These are phyloP conservation scores for Symbiotaphrina buchneri DNA, from an alignment of 495 filamentous ascomycete genomes.

Conservation along the genomic window DNA sequence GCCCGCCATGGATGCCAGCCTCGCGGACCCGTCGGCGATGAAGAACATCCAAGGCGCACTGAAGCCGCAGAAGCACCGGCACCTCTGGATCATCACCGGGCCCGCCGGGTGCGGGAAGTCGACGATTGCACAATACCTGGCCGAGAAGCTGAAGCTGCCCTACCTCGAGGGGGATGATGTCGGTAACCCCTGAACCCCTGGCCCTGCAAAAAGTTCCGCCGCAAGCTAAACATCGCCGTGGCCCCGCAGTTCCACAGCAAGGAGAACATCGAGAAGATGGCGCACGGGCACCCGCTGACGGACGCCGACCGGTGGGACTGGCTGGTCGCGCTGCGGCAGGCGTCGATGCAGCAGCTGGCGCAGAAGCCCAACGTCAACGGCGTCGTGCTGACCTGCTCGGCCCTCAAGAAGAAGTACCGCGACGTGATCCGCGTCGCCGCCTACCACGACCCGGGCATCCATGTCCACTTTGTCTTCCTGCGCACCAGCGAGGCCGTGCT, in stretches of 20 bases:
- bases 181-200: too few species aligned
- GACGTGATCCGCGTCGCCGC: conserved; percentile 85
- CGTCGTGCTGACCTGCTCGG: conserved; percentile 89
- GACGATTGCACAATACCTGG: conserved; percentile 65
- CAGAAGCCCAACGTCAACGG: conserved; percentile 31
- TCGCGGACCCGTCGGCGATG: too few species aligned
- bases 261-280: conserved; percentile 88
- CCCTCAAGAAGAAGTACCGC: conserved; percentile 90
- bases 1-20: too few species aligned
- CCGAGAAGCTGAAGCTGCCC: conserved; percentile 43
- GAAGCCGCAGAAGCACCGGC: conserved; percentile 24
- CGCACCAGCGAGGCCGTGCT: conserved; percentile 52
- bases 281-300: conserved; percentile 62
- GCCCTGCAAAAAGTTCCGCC: too few species aligned
- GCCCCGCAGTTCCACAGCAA: conserved; percentile 53
- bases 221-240: neutral
- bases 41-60: conserved; percentile 4
- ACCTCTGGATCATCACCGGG: conserved; percentile 96
- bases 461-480: conserved; percentile 86
- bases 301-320: conserved; percentile 97
- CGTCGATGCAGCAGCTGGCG: conserved; percentile 41
- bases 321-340: conserved; percentile 73
- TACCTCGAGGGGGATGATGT: conserved; percentile 97
- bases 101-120: conserved; percentile 94
- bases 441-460: conserved; percentile 51